Percentiles rank a stretch among this genome's conserved stretches.
Evolutionary conservation across 2,329 filamentous ascomycete species (phyloP).

Genomic region (Keithomyces neogunnii): DNA sequence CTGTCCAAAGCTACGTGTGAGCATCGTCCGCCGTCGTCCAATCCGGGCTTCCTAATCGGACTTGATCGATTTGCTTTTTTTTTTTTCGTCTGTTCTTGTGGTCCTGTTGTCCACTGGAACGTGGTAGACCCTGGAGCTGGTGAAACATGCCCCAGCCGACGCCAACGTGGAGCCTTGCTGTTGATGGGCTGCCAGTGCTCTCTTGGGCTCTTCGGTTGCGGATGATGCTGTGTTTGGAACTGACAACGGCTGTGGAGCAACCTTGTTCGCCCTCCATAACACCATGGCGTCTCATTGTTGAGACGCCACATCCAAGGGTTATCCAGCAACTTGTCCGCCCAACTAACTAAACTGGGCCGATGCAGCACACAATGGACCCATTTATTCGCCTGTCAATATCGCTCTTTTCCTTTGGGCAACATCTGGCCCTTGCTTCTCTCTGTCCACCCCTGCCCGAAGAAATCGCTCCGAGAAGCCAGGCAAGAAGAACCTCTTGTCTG

Average conservation of each 20-base stretch:
- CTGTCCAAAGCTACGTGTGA: no score
- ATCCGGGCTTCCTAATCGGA: not conserved
- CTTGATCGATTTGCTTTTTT: not conserved
- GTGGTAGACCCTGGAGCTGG: conserved; percentile 2
- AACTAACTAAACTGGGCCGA: conserved; percentile 1
- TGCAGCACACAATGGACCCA: conserved; percentile 2
- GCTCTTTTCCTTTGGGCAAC: not conserved
- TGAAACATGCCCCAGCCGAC: conserved; percentile 3
- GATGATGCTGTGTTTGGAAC: not conserved
- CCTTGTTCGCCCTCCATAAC: not conserved
- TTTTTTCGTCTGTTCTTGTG: not conserved
- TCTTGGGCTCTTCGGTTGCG: no score
- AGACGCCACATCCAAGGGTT: conserved; percentile 4
- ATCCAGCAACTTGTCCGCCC: not conserved
- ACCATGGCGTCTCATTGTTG: conserved; percentile 4
- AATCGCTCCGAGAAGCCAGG: not conserved
- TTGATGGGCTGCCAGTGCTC: not conserved
- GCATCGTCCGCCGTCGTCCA: not conserved
- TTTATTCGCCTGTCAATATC: not conserved
- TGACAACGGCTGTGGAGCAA: not conserved
- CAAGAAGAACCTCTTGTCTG: not conserved
- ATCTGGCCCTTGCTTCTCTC: not conserved
- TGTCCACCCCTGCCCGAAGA: not conserved
- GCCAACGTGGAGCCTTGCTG: not conserved
- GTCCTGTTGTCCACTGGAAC: not conserved